A percentile compares a stretch with the other conserved stretches of the same genome.
These are phyloP conservation scores for Bryoerythrophyllum caledonicum DNA, from an alignment of 225 moss, liverwort and hornwort species.

Conservation along the genomic window DNA sequence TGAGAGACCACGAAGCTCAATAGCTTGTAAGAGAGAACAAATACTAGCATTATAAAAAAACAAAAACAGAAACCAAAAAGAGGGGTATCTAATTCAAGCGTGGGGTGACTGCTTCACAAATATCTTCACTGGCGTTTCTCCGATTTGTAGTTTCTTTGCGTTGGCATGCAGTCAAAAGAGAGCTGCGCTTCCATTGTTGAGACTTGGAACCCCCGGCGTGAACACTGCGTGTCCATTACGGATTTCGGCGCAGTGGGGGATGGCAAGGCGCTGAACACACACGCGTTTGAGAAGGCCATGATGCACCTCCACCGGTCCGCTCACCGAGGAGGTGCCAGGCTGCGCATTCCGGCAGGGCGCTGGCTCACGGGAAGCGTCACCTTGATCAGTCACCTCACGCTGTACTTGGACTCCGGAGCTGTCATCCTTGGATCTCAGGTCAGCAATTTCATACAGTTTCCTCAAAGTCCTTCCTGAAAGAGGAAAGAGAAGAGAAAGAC, in stretches of 20 bases:
- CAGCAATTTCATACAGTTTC: background rate
- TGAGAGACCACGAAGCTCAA: no score
- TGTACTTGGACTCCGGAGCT: constrained; percentile 68
- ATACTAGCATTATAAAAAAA: no score
- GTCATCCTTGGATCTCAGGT: constrained; percentile 82
- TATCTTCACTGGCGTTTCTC: no score
- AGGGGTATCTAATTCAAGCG: no score
- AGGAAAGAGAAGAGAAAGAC: no score
- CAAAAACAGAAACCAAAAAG: no score
- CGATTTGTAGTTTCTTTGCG: no score
- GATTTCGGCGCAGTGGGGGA: constrained; percentile 90
- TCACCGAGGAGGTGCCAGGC: constrained; percentile 62
- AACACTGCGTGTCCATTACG: constrained; percentile 59
- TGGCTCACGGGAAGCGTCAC: constrained; percentile 86
- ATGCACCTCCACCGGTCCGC: constrained; percentile 55
- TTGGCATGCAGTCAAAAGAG: constrained; percentile 15
- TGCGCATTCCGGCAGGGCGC: constrained; percentile 67
- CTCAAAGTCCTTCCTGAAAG: no score
- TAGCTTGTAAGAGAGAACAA: no score
- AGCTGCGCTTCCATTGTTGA: constrained; percentile 34
- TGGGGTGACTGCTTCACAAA: no score
- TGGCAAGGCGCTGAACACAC: constrained; percentile 73
- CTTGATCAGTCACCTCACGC: constrained; percentile 78
- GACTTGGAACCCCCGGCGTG: constrained; percentile 26
- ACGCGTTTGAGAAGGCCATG: constrained; percentile 77